Base-by-base conservation (phyloP, 2,329 filamentous ascomycete species). In the Diaporthe sp. region DNA sequence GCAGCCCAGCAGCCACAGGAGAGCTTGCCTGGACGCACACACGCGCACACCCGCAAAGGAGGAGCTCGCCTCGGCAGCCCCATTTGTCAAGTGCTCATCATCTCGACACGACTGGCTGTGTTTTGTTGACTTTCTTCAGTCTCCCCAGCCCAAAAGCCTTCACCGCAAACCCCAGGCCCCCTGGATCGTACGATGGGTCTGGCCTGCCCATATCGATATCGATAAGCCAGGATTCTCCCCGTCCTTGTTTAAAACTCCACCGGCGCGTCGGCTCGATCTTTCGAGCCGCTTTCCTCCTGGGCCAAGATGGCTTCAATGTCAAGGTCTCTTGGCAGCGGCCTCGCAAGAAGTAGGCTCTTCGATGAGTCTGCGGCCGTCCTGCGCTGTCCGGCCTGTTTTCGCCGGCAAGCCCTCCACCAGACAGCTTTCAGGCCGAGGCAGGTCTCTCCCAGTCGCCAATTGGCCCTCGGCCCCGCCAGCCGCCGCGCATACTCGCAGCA, bases 401-500 rank as follows among this genome's bases (percentile, higher is more conserved):
- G 67, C 19, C 59, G 76, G 69, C 74, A 69, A 67, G 49, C 25
- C 25, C 55, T 76, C 46, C 61, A 49, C 46, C 74, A 77, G 59
- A 58, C 59, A 46, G 51, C 51, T n/a, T 12, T 71, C 22, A 68
- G 74, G 59, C 69, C 74, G 31, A 72, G 62, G 39, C 65, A 67
- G 37, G 19, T 78, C 74, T 73, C 79, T 76, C 70, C 78, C 77
- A 68, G 39, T 58, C 79, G 78, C 68, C 79, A 77, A 25, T 79
- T 78, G 72, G 76, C 77, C 57, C 57, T 80, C 65, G 78, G 79
- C 28, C 59, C 37, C 42, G 62, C 69, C 57, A 71, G 61, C 8
- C 80, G 82, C 34, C 84, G 82, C 44, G 77, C 79, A 65, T 85
- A 83, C 73, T 87, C 87, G 67, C 85, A 85, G 74, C 82, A 84